These are phyloP conservation scores for Termitomyces sp. DNA, from an alignment of 768 basidiomycete genomes.

Conservation along the genomic window DNA sequence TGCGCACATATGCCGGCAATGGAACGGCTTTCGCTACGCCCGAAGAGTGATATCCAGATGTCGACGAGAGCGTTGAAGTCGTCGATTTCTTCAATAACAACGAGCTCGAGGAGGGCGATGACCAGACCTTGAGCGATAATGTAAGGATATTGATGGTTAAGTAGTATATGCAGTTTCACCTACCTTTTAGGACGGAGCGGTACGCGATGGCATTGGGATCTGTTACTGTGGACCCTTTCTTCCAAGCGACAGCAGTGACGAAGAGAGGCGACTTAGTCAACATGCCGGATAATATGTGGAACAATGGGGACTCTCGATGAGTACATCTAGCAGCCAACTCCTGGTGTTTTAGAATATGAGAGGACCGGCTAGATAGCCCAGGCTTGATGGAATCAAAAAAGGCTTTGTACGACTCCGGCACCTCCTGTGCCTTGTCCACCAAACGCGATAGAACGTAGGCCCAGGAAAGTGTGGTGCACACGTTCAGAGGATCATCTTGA, in stretches of 20 bases:
- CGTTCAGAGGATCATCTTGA: conserved; percentile 51
- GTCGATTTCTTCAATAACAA: conserved; percentile 71
- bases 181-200: conserved; percentile 83
- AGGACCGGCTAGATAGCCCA: conserved; percentile 26
- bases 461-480: conserved; percentile 78
- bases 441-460: conserved; percentile 71
- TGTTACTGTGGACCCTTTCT: conserved; percentile 57
- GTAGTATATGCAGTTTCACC: conserved; percentile 6
- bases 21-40: conserved; percentile 63
- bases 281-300: conserved; percentile 48
- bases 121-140: conserved; percentile 55
- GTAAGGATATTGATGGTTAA: not conserved
- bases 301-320: conserved; percentile 53
- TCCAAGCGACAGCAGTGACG: conserved; percentile 68
- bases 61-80: conserved; percentile 68
- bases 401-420: conserved; percentile 46
- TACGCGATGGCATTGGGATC: conserved; percentile 77
- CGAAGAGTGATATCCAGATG: conserved; percentile 76
- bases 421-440: conserved; percentile 40
- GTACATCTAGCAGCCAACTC: conserved; percentile 57
- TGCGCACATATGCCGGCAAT: conserved; percentile 68
- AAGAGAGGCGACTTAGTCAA: conserved; percentile 71
- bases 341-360: conserved; percentile 48
- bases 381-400: conserved; percentile 52
- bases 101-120: conserved; percentile 66